These are phyloP conservation scores for Elaphomyces granulatus DNA, from an alignment of 495 filamentous ascomycete genomes.

Conservation along the genomic window DNA sequence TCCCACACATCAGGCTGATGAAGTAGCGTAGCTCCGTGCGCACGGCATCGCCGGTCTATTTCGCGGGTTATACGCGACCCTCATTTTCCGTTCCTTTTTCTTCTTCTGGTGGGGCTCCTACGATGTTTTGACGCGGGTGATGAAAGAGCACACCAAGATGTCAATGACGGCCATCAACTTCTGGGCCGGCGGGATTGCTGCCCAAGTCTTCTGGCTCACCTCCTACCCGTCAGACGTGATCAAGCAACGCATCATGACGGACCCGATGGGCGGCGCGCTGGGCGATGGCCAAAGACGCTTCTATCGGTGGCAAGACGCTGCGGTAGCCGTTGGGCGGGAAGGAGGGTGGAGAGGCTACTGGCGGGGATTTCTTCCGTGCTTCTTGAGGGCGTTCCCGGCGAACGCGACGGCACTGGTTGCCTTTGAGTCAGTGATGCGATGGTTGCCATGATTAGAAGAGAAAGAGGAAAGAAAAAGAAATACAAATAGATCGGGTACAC, in stretches of 20 bases:
- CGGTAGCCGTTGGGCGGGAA: constrained; percentile 58
- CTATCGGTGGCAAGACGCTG: constrained; percentile 66
- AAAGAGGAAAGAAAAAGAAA: too few species aligned
- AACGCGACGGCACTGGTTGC: constrained; percentile 89
- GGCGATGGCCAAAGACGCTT: constrained; percentile 57
- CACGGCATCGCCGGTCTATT: constrained; percentile 73
- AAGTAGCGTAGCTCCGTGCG: constrained; percentile 20
- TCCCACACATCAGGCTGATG: constrained; percentile 13
- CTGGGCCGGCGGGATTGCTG: constrained; percentile 87
- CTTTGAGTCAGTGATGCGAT: constrained; percentile 85
- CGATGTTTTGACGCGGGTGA: constrained; percentile 57
- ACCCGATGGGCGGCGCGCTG: constrained; percentile 58
- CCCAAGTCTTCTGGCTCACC: constrained; percentile 87
- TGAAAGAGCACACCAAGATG: constrained; percentile 52
- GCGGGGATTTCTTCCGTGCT: constrained; percentile 88
- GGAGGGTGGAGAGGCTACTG: constrained; percentile 69
- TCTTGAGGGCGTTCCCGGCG: constrained; percentile 86
- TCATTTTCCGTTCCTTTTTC: constrained; percentile 85
- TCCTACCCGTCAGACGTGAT: constrained; percentile 90
- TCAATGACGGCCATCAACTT: constrained; percentile 79
- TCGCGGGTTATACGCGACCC: constrained; percentile 69
- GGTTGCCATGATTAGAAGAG: constrained; percentile 36
- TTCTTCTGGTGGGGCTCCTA: constrained; percentile 97
- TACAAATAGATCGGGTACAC: too few species aligned
- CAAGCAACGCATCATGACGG: constrained; percentile 97